phyloP scores from a whole-genome alignment of 441 rosid genomes.

The Breynia disticha region DNA sequence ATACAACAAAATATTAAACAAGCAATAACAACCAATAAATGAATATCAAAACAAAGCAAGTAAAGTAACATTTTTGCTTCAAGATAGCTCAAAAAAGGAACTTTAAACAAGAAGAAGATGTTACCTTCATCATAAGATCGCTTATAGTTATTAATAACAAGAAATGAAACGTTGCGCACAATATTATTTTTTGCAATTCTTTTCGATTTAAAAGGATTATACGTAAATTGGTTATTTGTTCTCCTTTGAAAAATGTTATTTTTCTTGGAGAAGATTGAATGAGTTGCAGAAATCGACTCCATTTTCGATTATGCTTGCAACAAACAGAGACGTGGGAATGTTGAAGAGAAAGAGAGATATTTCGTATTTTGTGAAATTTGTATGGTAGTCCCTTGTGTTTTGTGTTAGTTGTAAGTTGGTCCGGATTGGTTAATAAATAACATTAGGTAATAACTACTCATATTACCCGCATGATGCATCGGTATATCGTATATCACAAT shows the following conservation, averaged over 20 bases:
- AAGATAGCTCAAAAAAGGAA: neutral
- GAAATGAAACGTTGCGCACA: conserved; percentile 15
- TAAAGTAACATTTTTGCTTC: no score
- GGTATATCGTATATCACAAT: no score
- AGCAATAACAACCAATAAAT: no score
- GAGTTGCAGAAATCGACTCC: conserved; percentile 21
- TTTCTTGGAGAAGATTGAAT: conserved; percentile 14
- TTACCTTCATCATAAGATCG: conserved; percentile 55
- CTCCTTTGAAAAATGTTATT: conserved; percentile 1
- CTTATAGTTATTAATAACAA: conserved; percentile 24
- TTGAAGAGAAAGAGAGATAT: no score
- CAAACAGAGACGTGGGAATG: neutral
- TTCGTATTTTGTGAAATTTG: no score
- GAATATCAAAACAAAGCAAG: neutral
- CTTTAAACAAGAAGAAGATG: neutral
- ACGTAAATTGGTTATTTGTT: conserved; percentile 2
- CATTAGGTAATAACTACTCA: no score
- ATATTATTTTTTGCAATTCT: conserved; percentile 9
- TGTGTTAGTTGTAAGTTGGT: no score
- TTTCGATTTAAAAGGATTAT: conserved; percentile 9
- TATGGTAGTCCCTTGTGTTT: no score
- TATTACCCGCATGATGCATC: no score
- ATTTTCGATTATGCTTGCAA: conserved; percentile 6
- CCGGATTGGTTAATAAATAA: no score
- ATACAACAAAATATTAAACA: no score